Evolutionary conservation across 2,329 filamentous ascomycete species (phyloP).

Genomic region (Pestalotiopsis sp.): DNA sequence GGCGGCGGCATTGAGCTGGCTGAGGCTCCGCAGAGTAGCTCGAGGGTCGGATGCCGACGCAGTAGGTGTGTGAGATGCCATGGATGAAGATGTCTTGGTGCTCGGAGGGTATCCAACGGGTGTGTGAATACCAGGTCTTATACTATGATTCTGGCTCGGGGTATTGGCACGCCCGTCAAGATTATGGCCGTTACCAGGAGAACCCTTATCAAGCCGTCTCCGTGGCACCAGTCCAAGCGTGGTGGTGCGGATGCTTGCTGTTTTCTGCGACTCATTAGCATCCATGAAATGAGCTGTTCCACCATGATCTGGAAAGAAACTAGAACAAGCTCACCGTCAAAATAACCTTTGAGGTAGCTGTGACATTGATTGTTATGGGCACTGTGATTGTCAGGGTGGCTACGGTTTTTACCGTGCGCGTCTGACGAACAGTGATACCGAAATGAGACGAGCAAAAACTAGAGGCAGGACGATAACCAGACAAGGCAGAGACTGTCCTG

Average conservation of each 20-base stretch:
- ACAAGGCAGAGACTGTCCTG: not conserved
- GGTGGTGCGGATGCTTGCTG: not conserved
- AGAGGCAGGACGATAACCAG: not conserved
- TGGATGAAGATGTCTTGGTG: not conserved
- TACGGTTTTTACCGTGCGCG: not conserved
- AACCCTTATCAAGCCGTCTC: not conserved
- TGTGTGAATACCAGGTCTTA: not conserved
- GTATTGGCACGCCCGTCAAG: not conserved
- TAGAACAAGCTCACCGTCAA: not conserved
- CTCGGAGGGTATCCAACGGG: not conserved
- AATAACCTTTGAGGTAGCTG: not conserved
- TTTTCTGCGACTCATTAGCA: not conserved
- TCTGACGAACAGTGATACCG: not conserved
- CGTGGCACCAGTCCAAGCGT: not conserved
- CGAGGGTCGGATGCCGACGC: not conserved
- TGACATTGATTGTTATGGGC: not conserved
- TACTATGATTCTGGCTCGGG: not conserved
- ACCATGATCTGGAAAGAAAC: not conserved
- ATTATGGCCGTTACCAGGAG: not conserved
- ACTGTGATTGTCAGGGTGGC: not conserved
- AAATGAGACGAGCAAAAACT: not conserved
- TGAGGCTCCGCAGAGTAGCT: not conserved
- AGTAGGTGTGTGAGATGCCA: not conserved
- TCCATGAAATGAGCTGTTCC: not conserved
- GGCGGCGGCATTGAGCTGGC: not conserved